Percentiles rank a stretch among this genome's conserved stretches.
Conservation (phyloP, 23 red algal genomes). For the Gracilaria caudata region DNA sequence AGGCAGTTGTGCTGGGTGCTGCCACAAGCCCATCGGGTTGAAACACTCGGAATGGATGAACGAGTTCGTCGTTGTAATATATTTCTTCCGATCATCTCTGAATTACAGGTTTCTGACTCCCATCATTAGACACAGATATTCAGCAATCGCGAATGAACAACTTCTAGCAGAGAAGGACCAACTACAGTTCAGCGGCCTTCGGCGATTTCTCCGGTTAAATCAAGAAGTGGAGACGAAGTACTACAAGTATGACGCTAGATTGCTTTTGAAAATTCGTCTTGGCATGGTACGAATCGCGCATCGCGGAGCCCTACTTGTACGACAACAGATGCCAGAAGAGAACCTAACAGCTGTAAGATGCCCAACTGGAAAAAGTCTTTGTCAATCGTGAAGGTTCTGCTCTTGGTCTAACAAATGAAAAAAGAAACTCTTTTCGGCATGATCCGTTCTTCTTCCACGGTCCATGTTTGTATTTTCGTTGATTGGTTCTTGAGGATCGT, state of each 20-base stretch:
- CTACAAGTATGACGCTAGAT: constrained; percentile 7
- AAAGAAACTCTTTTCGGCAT: too few relatives aligned
- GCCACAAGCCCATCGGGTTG: too few relatives aligned
- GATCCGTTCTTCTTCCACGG: too few relatives aligned
- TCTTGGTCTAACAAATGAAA: too few relatives aligned
- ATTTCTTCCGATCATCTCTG: constrained; percentile 13
- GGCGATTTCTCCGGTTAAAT: neutral
- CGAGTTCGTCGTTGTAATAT: constrained; percentile 48
- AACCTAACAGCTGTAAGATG: constrained; percentile 40
- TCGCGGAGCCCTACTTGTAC: neutral
- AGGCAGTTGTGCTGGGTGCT: too few relatives aligned
- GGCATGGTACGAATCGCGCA: constrained; percentile 11
- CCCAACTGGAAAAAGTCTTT: constrained; percentile 27
- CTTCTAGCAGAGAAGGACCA: neutral
- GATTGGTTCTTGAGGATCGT: too few relatives aligned
- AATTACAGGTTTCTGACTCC: constrained; percentile 20
- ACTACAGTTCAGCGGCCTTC: neutral
- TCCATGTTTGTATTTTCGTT: too few relatives aligned
- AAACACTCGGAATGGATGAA: constrained; percentile 49
- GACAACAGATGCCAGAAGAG: constrained; percentile 23
- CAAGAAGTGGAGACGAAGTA: neutral
- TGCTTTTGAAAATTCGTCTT: constrained; percentile 11
- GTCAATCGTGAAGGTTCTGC: too few relatives aligned
- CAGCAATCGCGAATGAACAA: neutral
- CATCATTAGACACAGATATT: too few relatives aligned